Conservation (phyloP, 139 green algal species). For the Coelastrella sp. region DNA sequence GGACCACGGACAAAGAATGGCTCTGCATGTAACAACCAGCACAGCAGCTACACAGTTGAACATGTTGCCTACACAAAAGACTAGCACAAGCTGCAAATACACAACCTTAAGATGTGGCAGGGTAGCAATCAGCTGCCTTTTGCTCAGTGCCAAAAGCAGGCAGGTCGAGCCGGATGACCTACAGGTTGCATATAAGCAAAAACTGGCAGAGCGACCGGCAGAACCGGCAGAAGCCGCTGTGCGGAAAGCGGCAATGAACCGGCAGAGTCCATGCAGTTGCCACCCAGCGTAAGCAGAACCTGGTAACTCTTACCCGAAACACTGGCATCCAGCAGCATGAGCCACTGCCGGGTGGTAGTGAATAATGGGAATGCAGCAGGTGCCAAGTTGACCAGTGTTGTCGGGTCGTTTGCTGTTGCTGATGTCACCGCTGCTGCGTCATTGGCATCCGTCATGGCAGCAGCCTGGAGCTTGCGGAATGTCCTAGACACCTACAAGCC, state of each 20-base stretch:
- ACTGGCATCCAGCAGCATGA: slow-evolving; percentile 79
- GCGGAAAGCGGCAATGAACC: background rate
- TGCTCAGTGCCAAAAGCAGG: too few relatives aligned
- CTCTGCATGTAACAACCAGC: slow-evolving; percentile 24
- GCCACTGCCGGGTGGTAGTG: slow-evolving; percentile 66
- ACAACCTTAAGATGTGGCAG: background rate
- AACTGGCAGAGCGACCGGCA: background rate
- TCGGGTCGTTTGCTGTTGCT: slow-evolving; percentile 6
- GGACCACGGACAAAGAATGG: slow-evolving; percentile 77
- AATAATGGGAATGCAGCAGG: slow-evolving; percentile 85
- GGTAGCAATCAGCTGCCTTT: too few relatives aligned
- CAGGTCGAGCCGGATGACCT: too few relatives aligned
- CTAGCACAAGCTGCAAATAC: background rate
- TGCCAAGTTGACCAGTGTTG: slow-evolving; percentile 62
- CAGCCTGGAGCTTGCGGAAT: slow-evolving; percentile 76
- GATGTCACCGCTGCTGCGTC: slow-evolving; percentile 40
- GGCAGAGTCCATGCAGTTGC: too few relatives aligned
- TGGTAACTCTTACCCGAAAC: background rate
- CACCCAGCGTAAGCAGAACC: too few relatives aligned
- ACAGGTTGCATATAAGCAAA: background rate
- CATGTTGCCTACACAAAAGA: background rate
- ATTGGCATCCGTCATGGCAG: slow-evolving; percentile 40
- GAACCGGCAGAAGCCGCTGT: too few relatives aligned
- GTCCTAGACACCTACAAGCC: slow-evolving; percentile 65
- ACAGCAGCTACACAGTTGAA: background rate